A percentile compares a stretch with the other conserved stretches of the same genome.
phyloP scores from a whole-genome alignment of 768 basidiomycete genomes.

The Zangia roseola region DNA sequence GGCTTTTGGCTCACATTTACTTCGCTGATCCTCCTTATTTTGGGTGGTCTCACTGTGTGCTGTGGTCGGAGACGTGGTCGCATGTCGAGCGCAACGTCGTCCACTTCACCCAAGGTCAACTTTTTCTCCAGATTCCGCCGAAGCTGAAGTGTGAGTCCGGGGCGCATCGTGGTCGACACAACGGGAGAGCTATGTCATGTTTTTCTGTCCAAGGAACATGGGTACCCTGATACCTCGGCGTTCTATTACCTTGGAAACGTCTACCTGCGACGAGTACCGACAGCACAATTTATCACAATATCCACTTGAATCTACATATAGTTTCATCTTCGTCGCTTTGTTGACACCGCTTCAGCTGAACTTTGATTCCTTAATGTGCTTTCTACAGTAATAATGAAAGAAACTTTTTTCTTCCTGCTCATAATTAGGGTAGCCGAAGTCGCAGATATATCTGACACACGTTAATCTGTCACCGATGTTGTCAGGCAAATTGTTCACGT shows the following conservation, averaged over 20 bases:
- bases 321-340: not conserved
- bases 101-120: slow-evolving; percentile 22
- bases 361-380: not conserved
- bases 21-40: slow-evolving; percentile 57
- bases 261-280: slow-evolving; percentile 1
- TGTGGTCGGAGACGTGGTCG: slow-evolving; percentile 62
- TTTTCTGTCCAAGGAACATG: not conserved
- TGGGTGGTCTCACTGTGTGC: slow-evolving; percentile 70
- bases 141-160: slow-evolving; percentile 19
- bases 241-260: not conserved
- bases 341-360: not conserved
- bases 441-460: too few species aligned
- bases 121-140: slow-evolving; percentile 41
- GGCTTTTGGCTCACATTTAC: slow-evolving; percentile 79
- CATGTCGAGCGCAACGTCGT: slow-evolving; percentile 38
- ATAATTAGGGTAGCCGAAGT: not conserved
- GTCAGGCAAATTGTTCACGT: too few species aligned
- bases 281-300: slow-evolving; percentile 11
- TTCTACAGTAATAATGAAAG: slow-evolving; percentile 9
- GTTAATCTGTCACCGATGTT: too few species aligned
- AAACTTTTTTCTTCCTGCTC: not conserved
- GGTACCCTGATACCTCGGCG: not conserved
- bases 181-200: not conserved
- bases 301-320: slow-evolving; percentile 6
- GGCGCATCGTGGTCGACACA: not conserved